Evolutionary conservation across 495 filamentous ascomycete genomes (phyloP).

Genomic region (Baudoinia panamericana): DNA sequence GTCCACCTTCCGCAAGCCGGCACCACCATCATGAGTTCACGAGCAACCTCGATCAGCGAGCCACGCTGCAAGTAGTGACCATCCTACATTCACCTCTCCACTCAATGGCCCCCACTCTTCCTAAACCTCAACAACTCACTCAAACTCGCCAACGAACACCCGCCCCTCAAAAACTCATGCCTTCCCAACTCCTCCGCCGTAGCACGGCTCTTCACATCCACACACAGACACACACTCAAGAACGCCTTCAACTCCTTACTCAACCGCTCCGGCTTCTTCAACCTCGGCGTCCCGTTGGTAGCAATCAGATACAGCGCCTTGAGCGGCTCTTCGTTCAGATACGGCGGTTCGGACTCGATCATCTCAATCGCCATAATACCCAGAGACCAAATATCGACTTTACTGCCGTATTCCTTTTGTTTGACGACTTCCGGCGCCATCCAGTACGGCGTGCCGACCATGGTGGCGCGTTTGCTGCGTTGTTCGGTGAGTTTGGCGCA

Average conservation of each 20-base stretch:
- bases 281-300: constrained; percentile 86
- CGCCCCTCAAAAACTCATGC: constrained; percentile 65
- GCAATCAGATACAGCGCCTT: constrained; percentile 91
- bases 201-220: constrained; percentile 88
- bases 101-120: too few relatives aligned
- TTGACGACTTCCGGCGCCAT: constrained; percentile 99
- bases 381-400: constrained; percentile 96
- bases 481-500: constrained; percentile 97
- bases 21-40: too few relatives aligned
- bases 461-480: constrained; percentile 93
- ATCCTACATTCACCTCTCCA: too few relatives aligned
- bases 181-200: constrained; percentile 75
- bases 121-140: constrained; percentile 75
- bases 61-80: too few relatives aligned
- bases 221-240: constrained; percentile 85
- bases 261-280: constrained; percentile 82
- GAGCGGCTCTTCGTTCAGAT: constrained; percentile 87
- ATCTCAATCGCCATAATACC: constrained; percentile 99
- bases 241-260: constrained; percentile 78
- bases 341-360: constrained; percentile 97
- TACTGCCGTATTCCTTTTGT: constrained; percentile 92
- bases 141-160: constrained; percentile 67
- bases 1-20: too few relatives aligned
- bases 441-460: constrained; percentile 99
- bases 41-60: too few relatives aligned